Evolutionary conservation across 2,329 filamentous ascomycete genomes (phyloP).

Genomic region (Microdochium trichocladiopsis): DNA sequence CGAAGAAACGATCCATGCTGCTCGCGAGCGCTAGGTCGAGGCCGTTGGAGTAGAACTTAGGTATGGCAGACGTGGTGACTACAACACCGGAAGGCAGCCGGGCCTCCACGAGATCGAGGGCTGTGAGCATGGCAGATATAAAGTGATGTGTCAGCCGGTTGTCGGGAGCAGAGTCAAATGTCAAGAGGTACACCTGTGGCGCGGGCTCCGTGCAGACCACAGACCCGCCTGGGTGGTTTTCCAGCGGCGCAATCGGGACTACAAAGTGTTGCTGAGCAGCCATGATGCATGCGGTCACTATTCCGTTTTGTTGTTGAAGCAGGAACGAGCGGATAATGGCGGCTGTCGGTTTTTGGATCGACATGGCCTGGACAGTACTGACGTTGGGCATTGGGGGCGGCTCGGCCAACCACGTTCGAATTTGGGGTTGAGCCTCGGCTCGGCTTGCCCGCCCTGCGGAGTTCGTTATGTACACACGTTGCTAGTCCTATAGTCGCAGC

Average conservation of each 20-base stretch:
- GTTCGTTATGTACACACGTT: too few species aligned
- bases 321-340: too few species aligned
- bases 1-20: slow-evolving; percentile 53
- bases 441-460: too few species aligned
- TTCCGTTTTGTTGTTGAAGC: too few species aligned
- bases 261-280: slow-evolving; percentile 44
- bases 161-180: slow-evolving; percentile 64
- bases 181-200: slow-evolving; percentile 62
- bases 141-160: slow-evolving; percentile 68
- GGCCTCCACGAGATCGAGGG: slow-evolving; percentile 69
- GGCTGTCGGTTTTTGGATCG: too few species aligned
- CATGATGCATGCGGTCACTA: slow-evolving; percentile 1
- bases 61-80: slow-evolving; percentile 66
- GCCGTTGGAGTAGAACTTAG: slow-evolving; percentile 79
- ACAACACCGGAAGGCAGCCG: slow-evolving; percentile 62
- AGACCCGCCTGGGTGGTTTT: slow-evolving; percentile 42
- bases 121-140: slow-evolving; percentile 58
- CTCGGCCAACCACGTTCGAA: too few species aligned
- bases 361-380: too few species aligned
- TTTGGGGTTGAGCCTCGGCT: too few species aligned
- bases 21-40: slow-evolving; percentile 68
- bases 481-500: too few species aligned
- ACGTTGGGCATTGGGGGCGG: too few species aligned
- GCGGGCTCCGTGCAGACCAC: slow-evolving; percentile 57
- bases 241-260: slow-evolving; percentile 43